Conservation (phyloP, 164 flowering plant genomes). For the Nymphaea colorata region DNA sequence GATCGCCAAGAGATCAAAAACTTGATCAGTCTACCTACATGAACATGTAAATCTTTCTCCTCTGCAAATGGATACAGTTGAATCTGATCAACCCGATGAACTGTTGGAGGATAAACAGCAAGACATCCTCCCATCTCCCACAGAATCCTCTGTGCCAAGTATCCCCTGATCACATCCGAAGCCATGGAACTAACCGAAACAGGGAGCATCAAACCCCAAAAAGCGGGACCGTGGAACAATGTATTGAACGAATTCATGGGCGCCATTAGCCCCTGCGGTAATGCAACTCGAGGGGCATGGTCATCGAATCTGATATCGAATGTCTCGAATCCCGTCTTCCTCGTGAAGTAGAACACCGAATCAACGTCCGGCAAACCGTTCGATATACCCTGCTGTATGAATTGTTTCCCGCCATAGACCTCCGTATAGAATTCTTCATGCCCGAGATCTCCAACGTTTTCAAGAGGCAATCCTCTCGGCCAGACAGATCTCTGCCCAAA, state of each 20-base stretch:
- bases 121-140: slow-evolving; percentile 95
- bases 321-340: slow-evolving; percentile 69
- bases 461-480: slow-evolving; percentile 96
- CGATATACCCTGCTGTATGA: slow-evolving; percentile 89
- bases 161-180: slow-evolving; percentile 91
- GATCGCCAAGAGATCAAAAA: slow-evolving; percentile 86
- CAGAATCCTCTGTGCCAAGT: slow-evolving; percentile 82
- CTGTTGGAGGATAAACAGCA: slow-evolving; percentile 90
- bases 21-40: slow-evolving; percentile 75
- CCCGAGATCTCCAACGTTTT: slow-evolving; percentile 76
- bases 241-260: slow-evolving; percentile 93
- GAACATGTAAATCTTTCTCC: slow-evolving; percentile 97
- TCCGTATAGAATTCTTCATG: slow-evolving; percentile 93
- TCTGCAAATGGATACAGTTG: slow-evolving; percentile 88
- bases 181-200: slow-evolving; percentile 96
- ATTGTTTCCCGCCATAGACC: slow-evolving; percentile 81
- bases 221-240: slow-evolving; percentile 74
- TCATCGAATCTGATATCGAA: slow-evolving; percentile 86
- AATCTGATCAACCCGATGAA: slow-evolving; percentile 57
- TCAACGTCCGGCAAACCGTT: slow-evolving; percentile 98
- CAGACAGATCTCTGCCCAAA: slow-evolving; percentile 97
- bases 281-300: slow-evolving; percentile 80
- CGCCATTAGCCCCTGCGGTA: slow-evolving; percentile 93
- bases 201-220: slow-evolving; percentile 97
- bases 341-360: slow-evolving; percentile 91